Evolutionary conservation across 306 rosid genomes (phyloP), one percentile per base, ranked within the genome.

Genomic region (Vicia sativa): DNA sequence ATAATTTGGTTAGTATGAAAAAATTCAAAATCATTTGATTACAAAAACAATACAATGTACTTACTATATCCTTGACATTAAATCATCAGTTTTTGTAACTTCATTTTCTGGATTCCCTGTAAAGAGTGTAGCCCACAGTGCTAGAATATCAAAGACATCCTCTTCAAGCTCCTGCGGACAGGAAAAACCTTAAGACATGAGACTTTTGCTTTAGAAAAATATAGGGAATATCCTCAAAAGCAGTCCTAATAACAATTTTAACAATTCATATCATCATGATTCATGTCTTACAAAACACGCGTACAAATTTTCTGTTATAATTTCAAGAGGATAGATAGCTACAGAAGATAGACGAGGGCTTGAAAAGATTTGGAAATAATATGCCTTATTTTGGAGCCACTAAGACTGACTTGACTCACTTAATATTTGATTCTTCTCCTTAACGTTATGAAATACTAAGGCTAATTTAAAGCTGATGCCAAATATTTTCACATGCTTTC

Each of bases 121-220:
- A 78, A 93, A 93, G 64, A 86, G 80, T 54, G 84, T 72, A 65
- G 89, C 91, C 97, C 97, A 90, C 45, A 93, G 79, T 78, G 97
- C 85, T 88, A 90, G 97, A 65, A 93, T 88, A 80, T 93, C 97
- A 79, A 93, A 93, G 62, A 84, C 91, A 76, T 90, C 90, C 74
- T 88, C 95, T 82, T 88, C 95, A 73, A 90, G 87, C 83, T 88
- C 99, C 99, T 93, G 86, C 77, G 67, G 15, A 60, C 43, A 79
- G 61, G 68, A 79, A 71, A 71, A 68, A 65, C 38, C 42, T 29
- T 34, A 80, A 44, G 38, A 75, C 16, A 74, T 44, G 73, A 35
- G 62, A 70, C 18, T 28, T 65, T 45, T 35, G 28, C 49, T 53
- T 10, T 44, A 50, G 74, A 57, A 25, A 73, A 61, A 16, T 63